Evolutionary conservation across 805 yeast species (phyloP), one percentile per base, ranked within the genome.

Genomic region (Saccharomycopsis selenospora): DNA sequence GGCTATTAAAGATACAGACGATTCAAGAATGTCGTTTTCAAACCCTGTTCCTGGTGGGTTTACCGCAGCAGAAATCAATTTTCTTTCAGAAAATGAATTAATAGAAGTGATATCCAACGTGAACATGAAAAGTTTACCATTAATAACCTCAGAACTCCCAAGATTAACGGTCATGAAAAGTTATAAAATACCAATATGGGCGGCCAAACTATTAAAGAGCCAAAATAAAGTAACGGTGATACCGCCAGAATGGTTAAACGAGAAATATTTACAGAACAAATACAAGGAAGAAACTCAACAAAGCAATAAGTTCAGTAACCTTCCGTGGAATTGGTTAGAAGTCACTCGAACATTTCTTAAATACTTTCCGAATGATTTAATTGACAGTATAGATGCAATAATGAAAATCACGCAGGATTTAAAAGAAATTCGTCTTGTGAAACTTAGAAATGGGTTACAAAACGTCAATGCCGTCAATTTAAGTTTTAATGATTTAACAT

Each of bases 251-350:
- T 93, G 99, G 99, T 70, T 93, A 7, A 75, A 73, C 7, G 64
- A 76, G 42, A 68, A 69, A 17, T 69, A 69, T 44, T 63, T 91
- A 49, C 75, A 75, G 47, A 71, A 68, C 4, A 70, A 73, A 40
- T 78, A 84, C 56, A 86, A 82, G 18, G 81, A 76, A 52, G 98
- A 91, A 60, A 67, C 77, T 28, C 68, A 69, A 3, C 61, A 74
- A 48, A 72, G 78, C 1, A 72, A 73, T 28, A 67, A 75, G 51
- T 91, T 91, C 60, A 75, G 87, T 48, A 66, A 70, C 5, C 65
- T 91, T 44, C 98, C 98, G 0, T 82, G 83, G 80, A 78, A 82
- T 61, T 93, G 99, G 99, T 68, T 89, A 20, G 95, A 91, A 45
- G 60, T 84, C 1, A 76, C 91, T 3, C 85, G 83, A 56, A 71